Evolutionary conservation across 352 stramenopile genomes (phyloP).

Genomic region (Pythium brachiatum): DNA sequence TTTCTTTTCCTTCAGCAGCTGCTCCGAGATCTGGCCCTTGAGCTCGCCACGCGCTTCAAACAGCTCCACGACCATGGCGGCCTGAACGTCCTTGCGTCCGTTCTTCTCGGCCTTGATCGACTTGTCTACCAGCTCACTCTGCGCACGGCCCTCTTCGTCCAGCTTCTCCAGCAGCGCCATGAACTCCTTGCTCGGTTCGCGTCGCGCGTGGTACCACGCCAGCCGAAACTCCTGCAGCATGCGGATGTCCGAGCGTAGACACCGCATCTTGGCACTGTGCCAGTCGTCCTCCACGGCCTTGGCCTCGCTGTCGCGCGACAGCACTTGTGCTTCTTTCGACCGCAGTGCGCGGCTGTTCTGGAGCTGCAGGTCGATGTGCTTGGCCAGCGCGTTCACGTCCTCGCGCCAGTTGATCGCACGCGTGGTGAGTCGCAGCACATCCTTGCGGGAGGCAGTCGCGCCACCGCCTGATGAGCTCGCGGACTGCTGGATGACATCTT

Average conservation of each 20-base stretch:
- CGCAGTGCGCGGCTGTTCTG: constrained; percentile 65
- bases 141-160: constrained; percentile 23
- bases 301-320: constrained; percentile 28
- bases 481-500: constrained; percentile 37
- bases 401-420: constrained; percentile 67
- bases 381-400: constrained; percentile 63
- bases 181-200: constrained; percentile 27
- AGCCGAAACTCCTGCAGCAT: constrained; percentile 68
- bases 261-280: constrained; percentile 35
- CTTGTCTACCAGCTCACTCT: constrained; percentile 60
- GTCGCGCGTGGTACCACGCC: constrained; percentile 27
- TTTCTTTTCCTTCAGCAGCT: constrained; percentile 64
- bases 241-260: constrained; percentile 41
- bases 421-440: constrained; percentile 49
- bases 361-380: constrained; percentile 73
- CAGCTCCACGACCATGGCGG: constrained; percentile 47
- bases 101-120: constrained; percentile 65
- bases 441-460: constrained; percentile 28
- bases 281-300: constrained; percentile 46
- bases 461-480: constrained; percentile 19
- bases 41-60: constrained; percentile 69
- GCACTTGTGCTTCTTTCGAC: constrained; percentile 47
- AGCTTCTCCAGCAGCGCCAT: constrained; percentile 4
- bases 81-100: constrained; percentile 38
- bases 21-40: constrained; percentile 66